phyloP scores from a whole-genome alignment of 345 rosid genomes.

The Syzygium aqueum region DNA sequence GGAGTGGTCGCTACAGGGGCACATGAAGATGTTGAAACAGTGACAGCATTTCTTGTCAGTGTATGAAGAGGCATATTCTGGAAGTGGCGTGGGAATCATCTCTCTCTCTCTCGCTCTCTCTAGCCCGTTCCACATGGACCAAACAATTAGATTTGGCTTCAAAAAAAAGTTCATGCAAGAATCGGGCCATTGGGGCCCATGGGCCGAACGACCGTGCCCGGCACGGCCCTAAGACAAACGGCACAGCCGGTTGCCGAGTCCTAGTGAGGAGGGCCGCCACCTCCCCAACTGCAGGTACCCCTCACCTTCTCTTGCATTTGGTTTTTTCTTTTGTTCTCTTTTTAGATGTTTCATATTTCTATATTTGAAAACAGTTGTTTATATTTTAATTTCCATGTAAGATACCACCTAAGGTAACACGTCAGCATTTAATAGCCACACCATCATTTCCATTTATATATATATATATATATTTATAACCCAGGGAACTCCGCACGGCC shows the following conservation, averaged over 20 bases:
- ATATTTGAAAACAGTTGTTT: background rate
- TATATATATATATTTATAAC: no score
- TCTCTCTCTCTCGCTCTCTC: background rate
- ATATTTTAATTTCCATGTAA: background rate
- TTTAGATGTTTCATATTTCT: background rate
- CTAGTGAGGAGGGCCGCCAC: background rate
- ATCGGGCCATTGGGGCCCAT: background rate
- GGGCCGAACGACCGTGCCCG: background rate
- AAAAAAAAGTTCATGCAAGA: no score
- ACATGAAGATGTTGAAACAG: background rate
- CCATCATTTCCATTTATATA: background rate
- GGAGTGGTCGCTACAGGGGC: background rate
- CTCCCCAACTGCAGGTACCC: background rate
- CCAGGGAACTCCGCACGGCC: no score
- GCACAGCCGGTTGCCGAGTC: background rate
- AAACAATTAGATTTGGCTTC: background rate
- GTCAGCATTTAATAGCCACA: background rate
- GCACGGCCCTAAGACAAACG: background rate
- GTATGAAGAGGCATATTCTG: background rate
- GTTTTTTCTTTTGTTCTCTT: background rate
- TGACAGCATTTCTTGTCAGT: background rate
- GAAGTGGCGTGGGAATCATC: background rate
- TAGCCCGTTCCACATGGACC: background rate
- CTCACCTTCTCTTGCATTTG: background rate
- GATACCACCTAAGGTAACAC: background rate